Evolutionary conservation across 345 rosid genomes (phyloP), one percentile per base, ranked within the genome.

Genomic region (Turritis glabra): DNA sequence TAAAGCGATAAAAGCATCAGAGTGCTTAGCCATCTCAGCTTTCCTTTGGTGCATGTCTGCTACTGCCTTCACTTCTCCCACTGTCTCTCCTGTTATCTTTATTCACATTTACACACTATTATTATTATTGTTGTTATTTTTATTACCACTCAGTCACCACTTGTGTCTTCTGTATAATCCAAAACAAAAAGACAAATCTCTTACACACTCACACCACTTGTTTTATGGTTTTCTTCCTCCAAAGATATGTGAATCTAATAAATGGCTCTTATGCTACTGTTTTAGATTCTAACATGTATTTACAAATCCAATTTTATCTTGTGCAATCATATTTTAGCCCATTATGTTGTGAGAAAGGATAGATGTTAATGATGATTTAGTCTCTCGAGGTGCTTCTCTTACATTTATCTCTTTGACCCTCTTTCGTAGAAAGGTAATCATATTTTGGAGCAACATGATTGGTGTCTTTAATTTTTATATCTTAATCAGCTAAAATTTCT

Each of bases 21-120:
- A 83, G 52, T 79, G 87, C 77, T 78, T 84, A 72, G 92, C 96
- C 96, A 89, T 89, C 69, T 87, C 96, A 52, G 92, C 96, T 73
- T 89, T 89, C 71, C 96, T 89, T 74, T 89, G 88, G 77, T 89
- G 92, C 96, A 89, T 89, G 75, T 79, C 90, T 59, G 96, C 84
- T 22, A 89, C 96, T 27, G 89, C 85, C 86, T 86, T 88, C 69
- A 87, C 96, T 82, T 88, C 92, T 62, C 96, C 96, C 13, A 89
- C 90, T 17, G 96, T 82, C 68, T 80, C 88, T 64, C 96, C 96
- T 48, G 96, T 85, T 71, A 89, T 82, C 96, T 89, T 80, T 80
- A 82, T 47, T 60, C 48, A 32, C 67, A 50, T 27, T 61, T 38
- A 43, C 33, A 58, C 67, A 32, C 19, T n/a, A 72, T 37, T 46